Base-by-base conservation (phyloP, 2,329 filamentous ascomycete species). In the Sarocladium kiliense region DNA sequence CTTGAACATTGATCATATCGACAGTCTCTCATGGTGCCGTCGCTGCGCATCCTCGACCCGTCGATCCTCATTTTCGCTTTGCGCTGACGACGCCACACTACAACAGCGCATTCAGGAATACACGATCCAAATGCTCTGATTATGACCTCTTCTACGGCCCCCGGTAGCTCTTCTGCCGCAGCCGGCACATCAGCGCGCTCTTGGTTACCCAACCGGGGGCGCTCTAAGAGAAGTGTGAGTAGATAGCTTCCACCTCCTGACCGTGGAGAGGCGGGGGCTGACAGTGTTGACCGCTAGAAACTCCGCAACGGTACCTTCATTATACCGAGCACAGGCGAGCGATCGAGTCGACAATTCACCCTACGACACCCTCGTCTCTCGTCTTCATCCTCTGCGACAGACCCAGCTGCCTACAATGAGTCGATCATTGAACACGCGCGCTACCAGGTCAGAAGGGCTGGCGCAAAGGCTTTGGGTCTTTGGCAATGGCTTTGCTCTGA, bases 241-340 rank as follows among this genome's bases (percentile, higher is more conserved):
- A 18, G 10, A 14, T 18, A 11, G 32, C 11, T 14, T 5, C 21
- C 12, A 41, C 19, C 3, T 21, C n/a, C 34, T 4, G 4, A 11
- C 10, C 6, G 10, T 6, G 9, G 3, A 36, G 23, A 7, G 19
- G 6, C 30, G 19, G 16, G 10, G 18, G 26, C 41, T 55, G 27
- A 49, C 25, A 47, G 14, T 42, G 3, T 26, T 23, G 3, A 32
- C 12, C 30, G 37, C 18, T 66, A 86, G 82, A 85, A 91, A 79
- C 78, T 95, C 58, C 86, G 88, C 61, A 88, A 93, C 67, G 89
- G 89, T 61, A 94, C 90, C 44, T 91, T 95, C 69, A 88, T 97
- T 62, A 81, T 96, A 55, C 91, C 93, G 7, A 78, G 81, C 57
- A 97, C 91, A 2, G 92, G 93, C 64, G 89, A 96, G 71, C 88